phyloP scores from a whole-genome alignment of 495 filamentous ascomycete genomes.

The Penicillium parvum region DNA sequence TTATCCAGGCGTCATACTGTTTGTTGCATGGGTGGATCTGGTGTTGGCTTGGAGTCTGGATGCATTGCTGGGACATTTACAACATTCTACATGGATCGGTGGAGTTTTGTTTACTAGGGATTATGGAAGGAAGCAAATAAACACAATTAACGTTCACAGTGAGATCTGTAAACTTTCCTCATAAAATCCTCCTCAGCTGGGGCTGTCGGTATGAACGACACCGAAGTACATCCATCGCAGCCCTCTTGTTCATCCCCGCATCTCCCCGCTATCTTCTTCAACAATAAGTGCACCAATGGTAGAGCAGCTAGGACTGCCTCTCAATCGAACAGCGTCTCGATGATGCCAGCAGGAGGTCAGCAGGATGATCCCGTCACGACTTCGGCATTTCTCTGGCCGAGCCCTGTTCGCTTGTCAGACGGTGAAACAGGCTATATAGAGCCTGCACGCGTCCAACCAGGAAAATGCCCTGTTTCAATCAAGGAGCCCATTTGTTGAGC shows the following conservation, averaged over 20 bases:
- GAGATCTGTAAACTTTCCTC: no score
- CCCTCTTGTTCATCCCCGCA: slow-evolving; percentile 21
- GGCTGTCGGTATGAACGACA: slow-evolving; percentile 14
- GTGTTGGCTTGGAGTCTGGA: no score
- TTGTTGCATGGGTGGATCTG: slow-evolving; percentile 6
- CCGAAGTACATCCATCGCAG: slow-evolving; percentile 12
- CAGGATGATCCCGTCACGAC: not conserved
- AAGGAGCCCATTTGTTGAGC: no score
- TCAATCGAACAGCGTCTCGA: not conserved
- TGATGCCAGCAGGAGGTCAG: not conserved
- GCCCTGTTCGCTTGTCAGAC: not conserved
- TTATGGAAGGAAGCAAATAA: no score
- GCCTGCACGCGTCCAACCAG: not conserved
- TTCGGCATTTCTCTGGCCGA: not conserved
- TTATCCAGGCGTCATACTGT: slow-evolving; percentile 2
- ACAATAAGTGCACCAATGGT: slow-evolving; percentile 27
- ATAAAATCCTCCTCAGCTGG: no score
- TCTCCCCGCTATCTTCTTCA: slow-evolving; percentile 11
- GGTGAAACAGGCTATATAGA: slow-evolving; percentile 10
- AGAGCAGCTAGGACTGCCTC: not conserved
- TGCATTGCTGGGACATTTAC: no score
- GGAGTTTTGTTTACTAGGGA: not conserved
- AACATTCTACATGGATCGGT: no score
- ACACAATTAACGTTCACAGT: no score
- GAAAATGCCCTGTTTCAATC: no score